Conservation (phyloP, 805 yeast species). For the Pichia rugopelliculosa region DNA sequence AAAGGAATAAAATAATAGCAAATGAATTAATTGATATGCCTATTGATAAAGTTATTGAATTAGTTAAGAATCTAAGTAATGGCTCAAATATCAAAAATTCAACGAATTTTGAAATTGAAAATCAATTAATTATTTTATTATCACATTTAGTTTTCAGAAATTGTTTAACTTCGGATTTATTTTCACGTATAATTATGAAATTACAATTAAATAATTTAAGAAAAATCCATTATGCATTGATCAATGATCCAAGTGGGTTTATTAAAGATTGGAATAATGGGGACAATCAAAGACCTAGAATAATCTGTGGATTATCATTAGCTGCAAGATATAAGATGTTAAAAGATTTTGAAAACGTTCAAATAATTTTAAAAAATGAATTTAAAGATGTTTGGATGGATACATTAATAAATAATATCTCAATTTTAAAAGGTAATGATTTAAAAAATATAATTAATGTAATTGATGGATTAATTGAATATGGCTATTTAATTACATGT, state of each 20-base stretch:
- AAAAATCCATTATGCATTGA: constrained; percentile 8
- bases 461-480: constrained; percentile 10
- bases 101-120: constrained; percentile 5
- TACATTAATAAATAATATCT: not conserved
- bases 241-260: constrained; percentile 7
- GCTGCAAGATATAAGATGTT: constrained; percentile 21
- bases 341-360: constrained; percentile 12
- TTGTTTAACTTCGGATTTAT: constrained; percentile 9
- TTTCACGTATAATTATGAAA: constrained; percentile 17
- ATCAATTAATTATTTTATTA: constrained; percentile 16
- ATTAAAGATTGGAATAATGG: constrained; percentile 4
- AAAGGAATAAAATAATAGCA: not conserved
- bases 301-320: constrained; percentile 17
- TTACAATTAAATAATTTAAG: constrained; percentile 14
- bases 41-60: constrained; percentile 1
- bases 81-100: not conserved
- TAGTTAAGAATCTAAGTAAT: constrained; percentile 1
- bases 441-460: constrained; percentile 18
- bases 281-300: constrained; percentile 7
- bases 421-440: constrained; percentile 6
- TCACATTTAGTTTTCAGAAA: constrained; percentile 17
- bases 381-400: constrained; percentile 20
- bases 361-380: constrained; percentile 11
- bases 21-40: constrained; percentile 8
- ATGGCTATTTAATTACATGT: constrained; percentile 8